phyloP scores from a whole-genome alignment of 306 rosid genomes.

The Inga laurina region DNA sequence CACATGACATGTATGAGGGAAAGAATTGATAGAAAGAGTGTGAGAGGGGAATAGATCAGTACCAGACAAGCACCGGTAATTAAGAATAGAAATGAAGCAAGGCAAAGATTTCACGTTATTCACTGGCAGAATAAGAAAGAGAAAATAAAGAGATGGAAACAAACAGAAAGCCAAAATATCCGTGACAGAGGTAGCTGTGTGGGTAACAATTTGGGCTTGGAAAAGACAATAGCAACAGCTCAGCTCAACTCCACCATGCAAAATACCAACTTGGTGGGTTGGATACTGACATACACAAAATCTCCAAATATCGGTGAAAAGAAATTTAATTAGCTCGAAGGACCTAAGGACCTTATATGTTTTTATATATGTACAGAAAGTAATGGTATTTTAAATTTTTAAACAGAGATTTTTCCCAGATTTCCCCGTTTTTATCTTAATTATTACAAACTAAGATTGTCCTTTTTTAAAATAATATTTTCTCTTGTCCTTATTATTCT shows the following conservation, averaged over 20 bases:
- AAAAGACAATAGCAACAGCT: neutral
- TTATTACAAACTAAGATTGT: too few species aligned
- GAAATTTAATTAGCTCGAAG: too few species aligned
- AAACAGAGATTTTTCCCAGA: neutral
- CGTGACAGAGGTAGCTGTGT: slow-evolving; percentile 8
- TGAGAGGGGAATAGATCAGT: neutral
- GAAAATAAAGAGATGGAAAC: neutral
- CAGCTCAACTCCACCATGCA: neutral
- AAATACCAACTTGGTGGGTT: neutral
- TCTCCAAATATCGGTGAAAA: too few species aligned
- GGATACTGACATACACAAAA: neutral
- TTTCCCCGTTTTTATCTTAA: too few species aligned
- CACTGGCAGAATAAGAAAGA: neutral
- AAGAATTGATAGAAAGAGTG: too few species aligned
- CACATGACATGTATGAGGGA: neutral
- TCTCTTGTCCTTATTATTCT: neutral
- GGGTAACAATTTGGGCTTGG: neutral
- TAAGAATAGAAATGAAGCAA: neutral
- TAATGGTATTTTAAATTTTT: too few species aligned
- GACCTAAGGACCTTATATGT: too few species aligned
- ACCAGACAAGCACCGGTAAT: neutral
- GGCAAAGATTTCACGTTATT: neutral
- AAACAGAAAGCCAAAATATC: neutral
- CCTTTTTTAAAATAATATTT: too few species aligned
- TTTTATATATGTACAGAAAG: too few species aligned